A percentile compares a stretch with the other conserved stretches of the same genome.
phyloP scores from a whole-genome alignment of 1,284 basidiomycete genomes.

The Boletus mariae region DNA sequence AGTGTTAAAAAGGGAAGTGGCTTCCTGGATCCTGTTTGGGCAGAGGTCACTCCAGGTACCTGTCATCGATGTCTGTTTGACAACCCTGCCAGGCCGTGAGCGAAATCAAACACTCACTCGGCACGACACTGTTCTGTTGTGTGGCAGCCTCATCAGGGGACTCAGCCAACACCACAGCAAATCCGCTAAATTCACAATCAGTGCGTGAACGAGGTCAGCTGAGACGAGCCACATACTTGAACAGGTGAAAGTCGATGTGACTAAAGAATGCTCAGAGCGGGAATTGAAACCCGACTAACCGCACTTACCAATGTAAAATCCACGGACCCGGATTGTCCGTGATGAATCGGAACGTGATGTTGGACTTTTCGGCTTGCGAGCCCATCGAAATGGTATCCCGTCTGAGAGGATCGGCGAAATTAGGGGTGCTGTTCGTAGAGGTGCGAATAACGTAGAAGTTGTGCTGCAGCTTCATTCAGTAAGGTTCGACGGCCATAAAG shows the following conservation, averaged over 20 bases:
- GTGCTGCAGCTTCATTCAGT: constrained; percentile 28
- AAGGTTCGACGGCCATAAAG: not conserved
- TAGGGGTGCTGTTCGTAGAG: constrained; percentile 25
- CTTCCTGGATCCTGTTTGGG: constrained; percentile 17
- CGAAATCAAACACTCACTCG: constrained; percentile 17
- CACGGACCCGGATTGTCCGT: constrained; percentile 31
- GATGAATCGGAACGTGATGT: constrained; percentile 30
- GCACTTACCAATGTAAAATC: constrained; percentile 33
- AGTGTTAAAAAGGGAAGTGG: constrained; percentile 14
- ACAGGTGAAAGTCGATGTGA: constrained; percentile 32
- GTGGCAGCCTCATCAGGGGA: constrained; percentile 13
- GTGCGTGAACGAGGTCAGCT: not conserved
- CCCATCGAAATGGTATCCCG: constrained; percentile 34
- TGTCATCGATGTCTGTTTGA: constrained; percentile 3
- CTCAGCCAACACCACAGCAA: constrained; percentile 32
- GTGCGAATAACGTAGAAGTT: constrained; percentile 37
- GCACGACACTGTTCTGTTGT: constrained; percentile 18
- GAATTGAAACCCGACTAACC: not conserved
- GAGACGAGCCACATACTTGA: constrained; percentile 15
- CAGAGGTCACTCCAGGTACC: constrained; percentile 22
- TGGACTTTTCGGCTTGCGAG: constrained; percentile 25
- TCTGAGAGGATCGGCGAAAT: constrained; percentile 32
- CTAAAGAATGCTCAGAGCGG: constrained; percentile 11
- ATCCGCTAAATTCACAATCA: constrained; percentile 25
- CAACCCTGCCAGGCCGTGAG: not conserved